phyloP scores from a whole-genome alignment of 106 monocot genomes.

The Iris macrosiphon region DNA sequence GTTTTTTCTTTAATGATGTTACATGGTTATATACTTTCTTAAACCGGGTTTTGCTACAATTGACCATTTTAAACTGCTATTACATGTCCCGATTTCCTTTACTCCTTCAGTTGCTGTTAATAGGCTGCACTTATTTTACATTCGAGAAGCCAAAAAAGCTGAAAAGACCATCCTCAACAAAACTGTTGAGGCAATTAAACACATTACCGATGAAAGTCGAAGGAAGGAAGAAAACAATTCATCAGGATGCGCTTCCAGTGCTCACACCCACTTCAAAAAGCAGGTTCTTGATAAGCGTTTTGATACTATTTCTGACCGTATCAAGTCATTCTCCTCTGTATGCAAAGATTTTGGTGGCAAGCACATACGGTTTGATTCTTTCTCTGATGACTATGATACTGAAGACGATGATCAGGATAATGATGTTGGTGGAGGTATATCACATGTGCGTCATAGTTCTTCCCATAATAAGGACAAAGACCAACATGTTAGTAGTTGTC shows the following conservation, averaged over 20 bases:
- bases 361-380: conserved; percentile 57
- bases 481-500: conserved; percentile 64
- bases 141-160: conserved; percentile 41
- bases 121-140: conserved; percentile 48
- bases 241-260: conserved; percentile 7
- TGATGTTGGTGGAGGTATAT: conserved; percentile 4
- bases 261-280: conserved; percentile 26
- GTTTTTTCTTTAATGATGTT: too few relatives aligned
- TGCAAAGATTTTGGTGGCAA: conserved; percentile 32
- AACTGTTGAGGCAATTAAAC: conserved; percentile 3
- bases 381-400: conserved; percentile 32
- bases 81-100: background rate
- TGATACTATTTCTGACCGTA: conserved; percentile 39
- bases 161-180: conserved; percentile 31
- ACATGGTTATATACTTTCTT: too few relatives aligned
- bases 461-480: conserved; percentile 17
- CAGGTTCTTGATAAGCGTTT: conserved; percentile 49
- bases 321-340: conserved; percentile 56
- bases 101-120: background rate
- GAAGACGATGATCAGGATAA: conserved; percentile 23
- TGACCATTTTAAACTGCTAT: too few relatives aligned
- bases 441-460: conserved; percentile 8
- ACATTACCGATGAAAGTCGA: background rate
- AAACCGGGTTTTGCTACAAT: too few relatives aligned
- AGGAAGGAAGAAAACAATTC: conserved; percentile 2